These are phyloP conservation scores for Tympanopsis confertula DNA, from an alignment of 2,329 filamentous ascomycete genomes.

Conservation along the genomic window DNA sequence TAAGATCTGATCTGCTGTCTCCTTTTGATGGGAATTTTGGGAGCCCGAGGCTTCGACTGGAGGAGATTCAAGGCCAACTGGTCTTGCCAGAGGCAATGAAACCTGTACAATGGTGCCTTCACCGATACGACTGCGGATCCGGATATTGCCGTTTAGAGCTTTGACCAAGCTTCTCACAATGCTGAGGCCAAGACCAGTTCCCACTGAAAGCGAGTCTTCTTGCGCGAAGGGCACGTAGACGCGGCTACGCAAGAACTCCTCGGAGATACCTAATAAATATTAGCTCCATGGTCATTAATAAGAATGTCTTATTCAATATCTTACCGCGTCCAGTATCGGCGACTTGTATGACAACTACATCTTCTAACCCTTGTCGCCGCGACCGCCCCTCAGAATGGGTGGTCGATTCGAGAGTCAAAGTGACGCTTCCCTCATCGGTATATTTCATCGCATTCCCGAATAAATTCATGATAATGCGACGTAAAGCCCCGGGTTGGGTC, in stretches of 20 bases:
- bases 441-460: constrained; percentile 36
- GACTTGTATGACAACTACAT: background rate
- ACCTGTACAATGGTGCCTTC: background rate
- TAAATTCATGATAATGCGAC: constrained; percentile 32
- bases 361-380: background rate
- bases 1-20: background rate
- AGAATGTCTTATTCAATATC: no score
- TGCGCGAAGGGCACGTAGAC: background rate
- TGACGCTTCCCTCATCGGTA: constrained; percentile 25
- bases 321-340: background rate
- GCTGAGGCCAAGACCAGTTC: background rate
- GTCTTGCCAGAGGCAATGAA: background rate
- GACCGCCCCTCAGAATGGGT: constrained; percentile 6
- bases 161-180: background rate
- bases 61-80: background rate
- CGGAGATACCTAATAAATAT: background rate
- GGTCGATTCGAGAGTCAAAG: constrained; percentile 17
- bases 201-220: background rate
- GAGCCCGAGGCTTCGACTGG: background rate
- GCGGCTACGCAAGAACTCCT: background rate
- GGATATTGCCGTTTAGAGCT: background rate
- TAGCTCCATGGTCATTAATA: no score
- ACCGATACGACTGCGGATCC: background rate
- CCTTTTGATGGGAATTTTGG: background rate
- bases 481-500: constrained; percentile 31